Evolutionary conservation across 345 rosid species (phyloP), one percentile per base, ranked within the genome.

Genomic region (Syzygium aromaticum): DNA sequence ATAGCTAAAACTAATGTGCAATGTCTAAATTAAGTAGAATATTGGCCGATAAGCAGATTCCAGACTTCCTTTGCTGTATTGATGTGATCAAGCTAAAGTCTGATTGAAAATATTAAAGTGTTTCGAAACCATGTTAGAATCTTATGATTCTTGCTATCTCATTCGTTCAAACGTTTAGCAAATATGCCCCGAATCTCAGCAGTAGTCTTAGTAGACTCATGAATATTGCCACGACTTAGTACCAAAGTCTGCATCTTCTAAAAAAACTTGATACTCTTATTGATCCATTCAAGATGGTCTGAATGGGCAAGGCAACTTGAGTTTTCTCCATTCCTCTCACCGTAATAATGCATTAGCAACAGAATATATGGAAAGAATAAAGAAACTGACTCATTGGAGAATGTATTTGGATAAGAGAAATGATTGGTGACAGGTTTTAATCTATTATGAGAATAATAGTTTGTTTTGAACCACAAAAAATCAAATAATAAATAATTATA

Each of bases 321-420:
- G 49, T 73, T 73, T 73, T 33, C 49, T 73, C 49, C 82, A 19
- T 19, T 73, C 15, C 46, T 22, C 23, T 73, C 27, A 19, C 6
- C 11, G 0, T 38, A 40, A 38, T 5, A 73, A 73, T 38, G 25
- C 5, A 9, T 21, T 9, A 0, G 0, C 14, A 9, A 13, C 49
- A n/a, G 8, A 73, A 38, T 73, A 38, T 9, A 38, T 33, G 27
- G 25, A 19, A 73, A 73, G 3, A 38, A 7, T 19, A 33, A 10
- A 67, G 46, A 73, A 73, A 73, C 7, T 43, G 23, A 5, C 25
- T 21, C 22, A 1, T 33, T 9, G 3, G 25, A 73, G 80, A 38
- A 0, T 73, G 49, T 19, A 19, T 4, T 73, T 73, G 49, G 49
- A 33, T 43, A 43, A 43, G 46, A 43, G 46, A 43, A 43, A 43